Base-by-base conservation (phyloP, 176 grass and related monocot species). In the Aegilops tauschii region DNA sequence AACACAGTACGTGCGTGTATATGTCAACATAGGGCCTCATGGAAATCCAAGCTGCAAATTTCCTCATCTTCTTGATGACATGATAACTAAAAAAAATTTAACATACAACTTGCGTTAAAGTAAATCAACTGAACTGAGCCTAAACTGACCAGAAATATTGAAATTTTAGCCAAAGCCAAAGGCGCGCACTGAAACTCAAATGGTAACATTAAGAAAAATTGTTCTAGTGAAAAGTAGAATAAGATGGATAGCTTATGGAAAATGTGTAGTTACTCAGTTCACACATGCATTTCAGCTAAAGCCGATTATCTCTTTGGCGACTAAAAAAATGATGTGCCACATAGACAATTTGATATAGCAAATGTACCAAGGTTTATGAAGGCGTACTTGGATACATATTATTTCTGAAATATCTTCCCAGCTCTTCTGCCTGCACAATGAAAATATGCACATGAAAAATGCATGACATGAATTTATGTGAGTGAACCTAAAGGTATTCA, bases 371-470 rank as follows among this genome's bases (percentile, higher is more conserved):
- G 44, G 31, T 76, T 74, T 85, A 73, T 40, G 13, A 65, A 75
- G 42, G 54, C 68, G 10, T 89, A 98, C 93, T 94, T 94, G 96
- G 96, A 94, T 98, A 98, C 93, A 98, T 98, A 81, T 98, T 92
- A 76, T 98, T 98, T 85, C 93, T 85, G 81, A 95, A 98, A 62
- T 91, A 98, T 82, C 96, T 98, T 93, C 96, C 96, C 77, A 98
- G 61, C 59, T 98, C 93, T 93, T 98, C 96, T 66, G 93, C 93
- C 96, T 98, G 83, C 77, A 78, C 21, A 84, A 77, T 78, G 13
- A 44, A 83, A 79, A 77, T 30, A 76, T 49, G 4, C 70, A 86
- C 50, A 29, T 20, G n/a, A 70, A 25, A 52, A 20, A 9, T 10
- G 20, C 62, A 68, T 62, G 58, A 42, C 25, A 90, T 44, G 58